A percentile compares a stretch with the other conserved stretches of the same genome.
These are phyloP conservation scores for Suaeda aralocaspica DNA, from an alignment of 148 eudicot genomes.

Conservation along the genomic window DNA sequence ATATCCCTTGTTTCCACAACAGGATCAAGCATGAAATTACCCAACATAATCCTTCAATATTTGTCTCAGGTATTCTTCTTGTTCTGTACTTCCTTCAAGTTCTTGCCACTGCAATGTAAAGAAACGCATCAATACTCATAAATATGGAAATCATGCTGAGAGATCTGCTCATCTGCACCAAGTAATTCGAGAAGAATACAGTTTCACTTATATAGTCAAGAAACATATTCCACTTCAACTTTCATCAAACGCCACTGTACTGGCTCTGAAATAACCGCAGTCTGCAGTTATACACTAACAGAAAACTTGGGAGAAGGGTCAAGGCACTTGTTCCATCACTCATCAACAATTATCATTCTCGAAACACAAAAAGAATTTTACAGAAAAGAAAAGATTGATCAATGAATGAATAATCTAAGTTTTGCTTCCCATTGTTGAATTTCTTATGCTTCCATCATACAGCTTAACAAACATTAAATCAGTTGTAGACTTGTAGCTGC, in stretches of 20 bases:
- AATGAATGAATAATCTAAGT: not conserved
- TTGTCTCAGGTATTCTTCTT: slow-evolving; percentile 62
- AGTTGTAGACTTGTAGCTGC: too few relatives aligned
- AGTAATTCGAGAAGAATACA: not conserved
- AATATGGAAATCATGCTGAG: not conserved
- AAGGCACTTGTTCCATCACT: not conserved
- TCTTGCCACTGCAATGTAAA: slow-evolving; percentile 79
- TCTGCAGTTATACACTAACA: not conserved
- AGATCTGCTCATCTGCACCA: not conserved
- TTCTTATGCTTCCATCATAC: not conserved
- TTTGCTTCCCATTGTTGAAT: not conserved
- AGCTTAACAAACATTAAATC: not conserved
- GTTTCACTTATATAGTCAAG: not conserved
- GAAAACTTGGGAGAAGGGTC: not conserved
- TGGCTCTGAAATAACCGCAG: not conserved
- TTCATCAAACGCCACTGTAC: too few relatives aligned
- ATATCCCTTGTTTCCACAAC: not conserved
- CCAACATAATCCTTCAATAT: slow-evolving; percentile 49
- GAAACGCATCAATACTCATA: slow-evolving; percentile 8
- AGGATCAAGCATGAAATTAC: not conserved
- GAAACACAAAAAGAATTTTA: not conserved
- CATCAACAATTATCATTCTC: not conserved
- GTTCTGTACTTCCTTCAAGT: slow-evolving; percentile 68
- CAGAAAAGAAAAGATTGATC: not conserved
- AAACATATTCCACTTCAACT: not conserved